Percentiles rank a stretch among this genome's conserved stretches.
These are phyloP conservation scores for Secale cereale DNA, from an alignment of 176 grass and related monocot species.

Conservation along the genomic window DNA sequence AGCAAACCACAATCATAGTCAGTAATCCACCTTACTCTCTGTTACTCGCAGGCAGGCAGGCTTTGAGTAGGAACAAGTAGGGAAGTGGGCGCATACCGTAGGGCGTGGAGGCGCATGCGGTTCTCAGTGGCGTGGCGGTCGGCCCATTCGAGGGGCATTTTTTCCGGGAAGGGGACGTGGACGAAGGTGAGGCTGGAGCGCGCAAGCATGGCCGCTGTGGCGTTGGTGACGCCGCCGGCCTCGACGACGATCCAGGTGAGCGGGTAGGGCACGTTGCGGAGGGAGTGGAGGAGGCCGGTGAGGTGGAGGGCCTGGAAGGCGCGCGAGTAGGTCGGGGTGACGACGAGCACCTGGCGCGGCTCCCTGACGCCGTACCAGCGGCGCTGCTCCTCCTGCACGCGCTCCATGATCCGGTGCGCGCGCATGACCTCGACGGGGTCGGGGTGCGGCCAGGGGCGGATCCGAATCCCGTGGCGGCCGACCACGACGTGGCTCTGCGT, in stretches of 20 bases:
- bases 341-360: conserved; percentile 52
- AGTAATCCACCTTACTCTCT: not conserved
- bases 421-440: conserved; percentile 86
- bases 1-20: not conserved
- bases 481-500: conserved; percentile 80
- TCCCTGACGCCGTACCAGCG: conserved; percentile 74
- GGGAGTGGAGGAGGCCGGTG: conserved; percentile 77
- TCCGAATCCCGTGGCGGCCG: conserved; percentile 85
- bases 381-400: conserved; percentile 86
- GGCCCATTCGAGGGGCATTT: conserved; percentile 67
- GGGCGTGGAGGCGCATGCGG: conserved; percentile 75
- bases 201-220: conserved; percentile 55
- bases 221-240: conserved; percentile 74
- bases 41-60: not conserved
- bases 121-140: conserved; percentile 74
- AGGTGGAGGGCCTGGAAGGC: conserved; percentile 91
- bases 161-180: conserved; percentile 77
- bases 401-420: conserved; percentile 80
- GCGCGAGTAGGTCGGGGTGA: conserved; percentile 75
- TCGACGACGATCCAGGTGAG: conserved; percentile 94
- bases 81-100: conserved; percentile 42
- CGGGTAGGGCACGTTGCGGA: conserved; percentile 70
- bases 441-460: conserved; percentile 91
- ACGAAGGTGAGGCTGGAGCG: conserved; percentile 57
- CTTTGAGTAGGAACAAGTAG: not conserved